Base-by-base conservation (phyloP, 768 basidiomycete species). In the Leccinum subtestaceum region DNA sequence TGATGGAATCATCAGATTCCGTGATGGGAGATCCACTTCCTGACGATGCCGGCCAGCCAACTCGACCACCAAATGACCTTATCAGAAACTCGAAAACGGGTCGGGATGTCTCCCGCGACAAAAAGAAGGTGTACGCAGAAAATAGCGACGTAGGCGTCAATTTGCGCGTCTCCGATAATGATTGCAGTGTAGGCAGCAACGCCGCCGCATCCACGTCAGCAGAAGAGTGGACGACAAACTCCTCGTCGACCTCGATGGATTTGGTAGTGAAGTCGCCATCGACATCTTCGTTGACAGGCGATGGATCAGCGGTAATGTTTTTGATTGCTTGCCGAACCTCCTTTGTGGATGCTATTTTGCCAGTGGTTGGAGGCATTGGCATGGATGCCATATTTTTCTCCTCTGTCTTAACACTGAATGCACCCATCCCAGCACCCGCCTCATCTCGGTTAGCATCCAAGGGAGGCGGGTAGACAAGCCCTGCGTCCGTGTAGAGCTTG, bases 401-500 rank as follows among this genome's bases (percentile, higher is more conserved):
- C n/a, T 70, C 72, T 62, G 81, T 79, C 76, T 91, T 81, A 27
- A 99, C 77, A 63, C 76, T 83, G 73, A 95, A 90, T 3, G 96
- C 95, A 50, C 91, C 93, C 38, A 98, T 83, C 7, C 94, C 93
- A 17, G 94, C 95, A 13, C 82, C 90, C 52, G 78, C 79, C 68
- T 95, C 95, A 66, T 96, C 92, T 68, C 91, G 91, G 63, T 80
- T 82, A 32, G 74, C 67, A 70, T 99, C 95, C 60, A 97, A 70
- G 12, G 93, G 90, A 0, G 97, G 96, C n/a, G 97, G 97, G 70
- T 99, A 99, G 27, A 93, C 85, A 51, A 98, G 80, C 62, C 91
- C 91, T 38, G 82, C 82, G 69, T 98, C 95, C n/a, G 91, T 88
- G 77, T 94, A 99, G n/a, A 99, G 84, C 77, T 96, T 97, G 84